These are phyloP conservation scores for Tolypocladium capitatum DNA, from an alignment of 2,329 filamentous ascomycete species.

Conservation along the genomic window DNA sequence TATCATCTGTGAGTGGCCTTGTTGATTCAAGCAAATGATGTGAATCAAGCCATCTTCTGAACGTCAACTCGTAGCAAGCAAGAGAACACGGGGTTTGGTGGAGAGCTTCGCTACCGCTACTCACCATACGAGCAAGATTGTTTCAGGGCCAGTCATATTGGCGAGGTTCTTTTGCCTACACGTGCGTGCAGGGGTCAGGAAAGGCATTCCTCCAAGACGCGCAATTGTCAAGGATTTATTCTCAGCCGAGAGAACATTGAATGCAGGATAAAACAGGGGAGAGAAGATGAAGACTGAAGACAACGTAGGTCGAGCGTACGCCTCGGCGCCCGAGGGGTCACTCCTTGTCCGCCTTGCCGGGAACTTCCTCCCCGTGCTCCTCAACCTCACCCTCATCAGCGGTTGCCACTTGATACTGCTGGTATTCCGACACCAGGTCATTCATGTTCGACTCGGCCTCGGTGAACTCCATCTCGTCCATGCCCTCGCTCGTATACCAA, in stretches of 20 bases:
- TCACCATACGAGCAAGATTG: no score
- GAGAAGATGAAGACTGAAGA: no score
- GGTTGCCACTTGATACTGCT: constrained; percentile 99
- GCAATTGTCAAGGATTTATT: neutral
- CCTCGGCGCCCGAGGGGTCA: constrained; percentile 5
- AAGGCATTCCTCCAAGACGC: no score
- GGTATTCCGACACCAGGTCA: constrained; percentile 98
- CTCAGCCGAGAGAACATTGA: neutral
- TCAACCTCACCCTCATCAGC: constrained; percentile 86
- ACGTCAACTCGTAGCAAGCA: no score
- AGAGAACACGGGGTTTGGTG: no score
- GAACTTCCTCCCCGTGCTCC: constrained; percentile 80
- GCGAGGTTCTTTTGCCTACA: no score
- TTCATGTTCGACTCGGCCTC: constrained; percentile 99
- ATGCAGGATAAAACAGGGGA: neutral
- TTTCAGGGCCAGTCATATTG: no score
- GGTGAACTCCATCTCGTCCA: constrained; percentile 99
- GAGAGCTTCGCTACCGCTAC: no score
- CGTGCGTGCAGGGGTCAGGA: no score
- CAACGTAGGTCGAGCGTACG: neutral
- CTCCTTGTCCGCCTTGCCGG: constrained; percentile 54
- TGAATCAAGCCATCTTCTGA: no score
- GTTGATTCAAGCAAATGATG: no score
- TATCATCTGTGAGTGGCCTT: neutral
- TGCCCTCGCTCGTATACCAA: constrained; percentile 99